Percentiles rank a stretch among this genome's conserved stretches.
Evolutionary conservation across 768 basidiomycete genomes (phyloP).

Genomic region (Suillus subluteus): DNA sequence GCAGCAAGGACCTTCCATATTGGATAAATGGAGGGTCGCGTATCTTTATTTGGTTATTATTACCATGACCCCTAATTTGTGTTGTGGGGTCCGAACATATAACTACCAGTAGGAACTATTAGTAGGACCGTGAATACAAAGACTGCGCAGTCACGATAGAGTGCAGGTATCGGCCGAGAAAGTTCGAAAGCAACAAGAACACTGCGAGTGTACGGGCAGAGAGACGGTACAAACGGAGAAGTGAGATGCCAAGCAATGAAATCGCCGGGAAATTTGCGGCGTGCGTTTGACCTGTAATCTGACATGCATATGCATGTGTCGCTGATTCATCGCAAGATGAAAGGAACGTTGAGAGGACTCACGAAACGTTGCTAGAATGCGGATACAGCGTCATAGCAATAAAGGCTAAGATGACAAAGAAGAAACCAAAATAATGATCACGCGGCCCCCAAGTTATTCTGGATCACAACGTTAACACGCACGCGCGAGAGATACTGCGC

Average conservation of each 20-base stretch:
- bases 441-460: background rate
- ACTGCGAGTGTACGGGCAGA: background rate
- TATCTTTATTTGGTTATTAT: background rate
- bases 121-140: background rate
- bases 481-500: background rate
- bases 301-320: background rate
- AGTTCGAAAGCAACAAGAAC: background rate
- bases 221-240: background rate
- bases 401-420: background rate
- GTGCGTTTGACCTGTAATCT: background rate
- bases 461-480: background rate
- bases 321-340: background rate
- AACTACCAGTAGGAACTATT: background rate
- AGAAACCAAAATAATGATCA: background rate
- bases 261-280: background rate
- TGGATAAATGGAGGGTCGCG: background rate
- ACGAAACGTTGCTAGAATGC: background rate
- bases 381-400: background rate
- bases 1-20: constrained; percentile 5
- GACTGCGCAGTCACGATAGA: background rate
- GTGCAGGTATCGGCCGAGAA: background rate
- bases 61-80: background rate
- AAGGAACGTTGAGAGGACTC: background rate
- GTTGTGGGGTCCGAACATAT: background rate
- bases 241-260: background rate